A percentile compares a stretch with the other conserved stretches of the same genome.
These are phyloP conservation scores for Chenopodium suecicum DNA, from an alignment of 148 eudicot genomes.

Conservation along the genomic window DNA sequence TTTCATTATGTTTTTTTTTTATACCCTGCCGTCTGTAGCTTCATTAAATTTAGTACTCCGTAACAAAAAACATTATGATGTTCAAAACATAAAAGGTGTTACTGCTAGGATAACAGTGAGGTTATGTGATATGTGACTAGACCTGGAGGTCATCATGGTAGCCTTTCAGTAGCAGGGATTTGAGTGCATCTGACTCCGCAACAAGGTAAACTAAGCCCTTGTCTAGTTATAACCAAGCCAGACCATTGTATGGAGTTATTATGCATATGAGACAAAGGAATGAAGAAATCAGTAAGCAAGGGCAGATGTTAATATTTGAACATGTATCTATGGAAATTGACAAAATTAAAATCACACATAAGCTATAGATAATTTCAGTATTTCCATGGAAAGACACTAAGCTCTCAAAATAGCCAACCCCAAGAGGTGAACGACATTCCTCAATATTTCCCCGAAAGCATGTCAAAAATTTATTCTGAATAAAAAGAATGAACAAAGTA, in stretches of 20 bases:
- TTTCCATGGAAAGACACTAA: background rate
- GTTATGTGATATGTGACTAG: background rate
- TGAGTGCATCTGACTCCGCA: background rate
- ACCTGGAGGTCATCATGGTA: background rate
- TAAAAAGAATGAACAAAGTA: background rate
- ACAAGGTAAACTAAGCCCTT: background rate
- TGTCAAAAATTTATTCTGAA: background rate
- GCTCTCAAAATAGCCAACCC: background rate
- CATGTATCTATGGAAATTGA: too few species aligned
- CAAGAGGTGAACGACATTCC: background rate
- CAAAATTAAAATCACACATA: background rate
- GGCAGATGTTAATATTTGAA: background rate
- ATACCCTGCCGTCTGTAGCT: background rate
- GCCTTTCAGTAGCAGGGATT: background rate
- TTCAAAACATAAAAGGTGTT: background rate
- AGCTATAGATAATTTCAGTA: background rate
- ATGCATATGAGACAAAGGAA: background rate
- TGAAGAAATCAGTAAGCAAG: background rate
- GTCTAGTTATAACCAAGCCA: background rate
- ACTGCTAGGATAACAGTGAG: background rate
- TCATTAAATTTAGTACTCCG: background rate
- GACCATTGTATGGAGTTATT: background rate
- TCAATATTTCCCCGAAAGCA: background rate
- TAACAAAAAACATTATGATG: background rate
- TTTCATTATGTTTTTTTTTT: background rate